Evolutionary conservation across 2,329 filamentous ascomycete genomes (phyloP).

Genomic region (Escovopsis sp.): DNA sequence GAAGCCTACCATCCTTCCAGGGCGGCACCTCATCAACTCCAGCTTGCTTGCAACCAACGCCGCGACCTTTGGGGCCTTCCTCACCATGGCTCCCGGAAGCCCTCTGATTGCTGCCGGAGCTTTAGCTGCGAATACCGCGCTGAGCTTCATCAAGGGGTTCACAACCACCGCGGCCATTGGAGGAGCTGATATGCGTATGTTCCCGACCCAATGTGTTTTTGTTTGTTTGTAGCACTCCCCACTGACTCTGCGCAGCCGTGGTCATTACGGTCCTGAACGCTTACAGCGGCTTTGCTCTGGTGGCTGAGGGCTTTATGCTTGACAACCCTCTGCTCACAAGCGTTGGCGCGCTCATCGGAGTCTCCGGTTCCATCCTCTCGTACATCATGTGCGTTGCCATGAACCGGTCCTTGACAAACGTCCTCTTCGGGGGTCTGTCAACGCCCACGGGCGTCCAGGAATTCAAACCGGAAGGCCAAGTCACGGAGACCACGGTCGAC

Average conservation of each 20-base stretch:
- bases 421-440: constrained; percentile 62
- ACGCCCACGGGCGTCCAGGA: constrained; percentile 39
- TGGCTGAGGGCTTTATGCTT: constrained; percentile 85
- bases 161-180: constrained; percentile 82
- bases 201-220: not conserved
- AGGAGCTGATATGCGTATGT: constrained; percentile 73
- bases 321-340: constrained; percentile 75
- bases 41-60: constrained; percentile 61
- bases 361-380: constrained; percentile 76
- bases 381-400: constrained; percentile 83
- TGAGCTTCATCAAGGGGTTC: constrained; percentile 76
- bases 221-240: not conserved
- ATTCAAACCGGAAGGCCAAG: constrained; percentile 64
- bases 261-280: constrained; percentile 85
- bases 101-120: constrained; percentile 68
- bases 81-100: constrained; percentile 67
- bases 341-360: constrained; percentile 75
- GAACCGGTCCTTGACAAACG: constrained; percentile 82
- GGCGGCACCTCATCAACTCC: constrained; percentile 61
- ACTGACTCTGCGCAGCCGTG: constrained; percentile 35
- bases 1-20: constrained; percentile 55
- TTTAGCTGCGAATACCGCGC: constrained; percentile 56
- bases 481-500: constrained; percentile 65
- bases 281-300: constrained; percentile 79
- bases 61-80: constrained; percentile 71